A percentile compares a stretch with the other conserved stretches of the same genome.
Evolutionary conservation across 352 stramenopile genomes (phyloP).

Genomic region (Phytophthora tubulina): DNA sequence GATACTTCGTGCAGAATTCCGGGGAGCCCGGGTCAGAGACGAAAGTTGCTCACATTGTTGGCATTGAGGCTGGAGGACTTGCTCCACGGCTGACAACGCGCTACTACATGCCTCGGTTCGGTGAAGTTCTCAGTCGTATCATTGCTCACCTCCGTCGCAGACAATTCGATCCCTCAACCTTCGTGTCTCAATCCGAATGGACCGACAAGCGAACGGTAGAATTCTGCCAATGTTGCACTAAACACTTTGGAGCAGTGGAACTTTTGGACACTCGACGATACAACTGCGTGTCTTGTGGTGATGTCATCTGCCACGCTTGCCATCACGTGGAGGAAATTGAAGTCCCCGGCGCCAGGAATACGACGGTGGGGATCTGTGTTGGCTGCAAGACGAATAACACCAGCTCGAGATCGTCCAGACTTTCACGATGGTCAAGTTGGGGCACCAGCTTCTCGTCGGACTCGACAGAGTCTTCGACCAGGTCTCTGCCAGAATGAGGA

Average conservation of each 20-base stretch:
- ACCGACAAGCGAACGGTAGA: constrained; percentile 42
- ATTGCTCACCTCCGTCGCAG: constrained; percentile 39
- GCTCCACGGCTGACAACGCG: constrained; percentile 43
- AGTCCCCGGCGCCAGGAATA: constrained; percentile 39
- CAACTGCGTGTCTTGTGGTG: constrained; percentile 63
- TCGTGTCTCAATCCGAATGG: constrained; percentile 45
- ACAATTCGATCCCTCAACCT: constrained; percentile 44
- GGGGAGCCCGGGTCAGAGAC: constrained; percentile 36
- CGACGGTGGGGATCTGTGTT: constrained; percentile 40
- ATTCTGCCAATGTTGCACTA: constrained; percentile 55
- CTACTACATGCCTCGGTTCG: constrained; percentile 53
- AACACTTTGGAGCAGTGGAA: constrained; percentile 47
- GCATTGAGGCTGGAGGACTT: constrained; percentile 51
- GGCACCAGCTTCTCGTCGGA: constrained; percentile 28
- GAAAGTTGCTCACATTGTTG: constrained; percentile 53
- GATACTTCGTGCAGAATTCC: constrained; percentile 53
- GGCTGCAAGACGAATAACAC: constrained; percentile 35
- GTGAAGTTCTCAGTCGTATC: constrained; percentile 48
- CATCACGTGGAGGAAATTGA: constrained; percentile 48
- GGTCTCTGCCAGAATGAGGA: constrained; percentile 11
- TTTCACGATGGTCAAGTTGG: constrained; percentile 35
- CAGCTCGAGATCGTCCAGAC: constrained; percentile 8
- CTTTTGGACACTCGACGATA: constrained; percentile 41
- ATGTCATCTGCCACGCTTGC: constrained; percentile 61
- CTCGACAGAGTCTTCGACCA: constrained; percentile 32